These are phyloP conservation scores for Silene vulgaris DNA, from an alignment of 179 eudicot genomes.

Conservation along the genomic window DNA sequence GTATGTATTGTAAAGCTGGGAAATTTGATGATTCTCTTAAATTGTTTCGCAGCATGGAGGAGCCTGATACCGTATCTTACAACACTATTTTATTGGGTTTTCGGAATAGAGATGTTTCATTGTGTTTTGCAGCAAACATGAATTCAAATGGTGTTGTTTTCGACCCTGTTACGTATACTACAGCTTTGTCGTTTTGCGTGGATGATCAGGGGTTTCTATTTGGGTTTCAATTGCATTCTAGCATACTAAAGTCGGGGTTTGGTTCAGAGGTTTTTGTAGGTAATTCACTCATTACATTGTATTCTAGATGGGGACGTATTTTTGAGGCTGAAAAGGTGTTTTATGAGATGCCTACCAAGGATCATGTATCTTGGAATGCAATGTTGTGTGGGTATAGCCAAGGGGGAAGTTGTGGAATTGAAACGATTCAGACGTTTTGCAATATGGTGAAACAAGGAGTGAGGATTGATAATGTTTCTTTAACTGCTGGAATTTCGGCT, in stretches of 20 bases:
- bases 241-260: constrained; percentile 48
- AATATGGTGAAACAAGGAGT: constrained; percentile 56
- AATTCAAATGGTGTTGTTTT: constrained; percentile 50
- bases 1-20: constrained; percentile 61
- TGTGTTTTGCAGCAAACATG: constrained; percentile 57
- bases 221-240: constrained; percentile 63
- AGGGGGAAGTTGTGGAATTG: constrained; percentile 53
- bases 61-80: constrained; percentile 70
- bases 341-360: constrained; percentile 58
- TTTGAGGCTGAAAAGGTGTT: constrained; percentile 66
- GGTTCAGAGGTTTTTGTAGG: constrained; percentile 53
- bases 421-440: constrained; percentile 49
- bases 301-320: constrained; percentile 56
- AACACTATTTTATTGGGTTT: constrained; percentile 70
- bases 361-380: constrained; percentile 89
- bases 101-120: constrained; percentile 42
- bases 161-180: constrained; percentile 66
- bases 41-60: constrained; percentile 40
- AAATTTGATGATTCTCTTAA: constrained; percentile 34
- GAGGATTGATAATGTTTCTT: constrained; percentile 65
- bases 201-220: constrained; percentile 50
- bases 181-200: constrained; percentile 53
- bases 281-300: constrained; percentile 78
- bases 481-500: constrained; percentile 64
- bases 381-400: constrained; percentile 72